These are phyloP conservation scores for Kazachstania martiniae DNA, from an alignment of 805 yeast genomes.

Conservation along the genomic window DNA sequence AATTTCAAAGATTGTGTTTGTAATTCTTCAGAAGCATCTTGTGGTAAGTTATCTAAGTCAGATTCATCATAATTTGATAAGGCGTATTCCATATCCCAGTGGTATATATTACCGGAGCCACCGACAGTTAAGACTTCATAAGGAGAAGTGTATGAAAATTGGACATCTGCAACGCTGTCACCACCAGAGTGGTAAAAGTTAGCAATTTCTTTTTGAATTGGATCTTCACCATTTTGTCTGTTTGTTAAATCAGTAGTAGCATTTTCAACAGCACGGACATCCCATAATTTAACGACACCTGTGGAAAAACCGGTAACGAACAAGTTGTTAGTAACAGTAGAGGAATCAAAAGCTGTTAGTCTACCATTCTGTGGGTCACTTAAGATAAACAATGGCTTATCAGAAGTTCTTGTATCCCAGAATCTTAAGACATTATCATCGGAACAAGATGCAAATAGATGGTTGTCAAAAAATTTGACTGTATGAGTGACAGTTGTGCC, in stretches of 20 bases:
- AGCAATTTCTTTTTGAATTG: slow-evolving; percentile 14
- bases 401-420: slow-evolving; percentile 21
- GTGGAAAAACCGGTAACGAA: slow-evolving; percentile 22
- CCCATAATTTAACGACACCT: slow-evolving; percentile 23
- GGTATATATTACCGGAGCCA: slow-evolving; percentile 21
- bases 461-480: slow-evolving; percentile 20
- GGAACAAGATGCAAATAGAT: slow-evolving; percentile 20
- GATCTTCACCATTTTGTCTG: slow-evolving; percentile 15
- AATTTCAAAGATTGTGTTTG: slow-evolving; percentile 20
- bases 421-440: slow-evolving; percentile 21
- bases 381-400: slow-evolving; percentile 15
- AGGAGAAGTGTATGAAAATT: slow-evolving; percentile 17
- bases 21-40: slow-evolving; percentile 29
- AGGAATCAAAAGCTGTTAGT: slow-evolving; percentile 15
- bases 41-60: slow-evolving; percentile 32
- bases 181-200: slow-evolving; percentile 19
- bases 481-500: slow-evolving; percentile 18
- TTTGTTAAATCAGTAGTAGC: slow-evolving; percentile 12
- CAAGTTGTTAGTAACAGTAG: slow-evolving; percentile 15
- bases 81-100: slow-evolving; percentile 27
- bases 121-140: slow-evolving; percentile 21
- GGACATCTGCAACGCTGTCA: slow-evolving; percentile 21
- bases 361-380: slow-evolving; percentile 17
- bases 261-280: slow-evolving; percentile 18
- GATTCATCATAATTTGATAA: slow-evolving; percentile 34